Evolutionary conservation across 2,329 filamentous ascomycete species (phyloP).

Genomic region (Rutstroemia sydowiana): DNA sequence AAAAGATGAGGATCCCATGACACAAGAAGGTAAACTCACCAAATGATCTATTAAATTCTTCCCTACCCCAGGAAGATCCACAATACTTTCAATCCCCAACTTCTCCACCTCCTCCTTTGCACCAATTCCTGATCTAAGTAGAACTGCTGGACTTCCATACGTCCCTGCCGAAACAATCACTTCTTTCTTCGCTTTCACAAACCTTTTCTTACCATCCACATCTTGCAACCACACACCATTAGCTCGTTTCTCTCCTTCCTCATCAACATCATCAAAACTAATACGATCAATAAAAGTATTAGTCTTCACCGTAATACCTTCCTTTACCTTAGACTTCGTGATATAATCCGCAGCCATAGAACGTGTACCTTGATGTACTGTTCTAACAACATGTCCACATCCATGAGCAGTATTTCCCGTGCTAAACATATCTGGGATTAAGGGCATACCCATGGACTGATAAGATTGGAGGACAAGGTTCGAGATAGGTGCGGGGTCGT

Average conservation of each 20-base stretch:
- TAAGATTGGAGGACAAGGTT: neutral
- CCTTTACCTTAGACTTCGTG: neutral
- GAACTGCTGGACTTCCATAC: constrained; percentile 44
- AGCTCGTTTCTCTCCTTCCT: neutral
- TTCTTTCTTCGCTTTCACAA: constrained; percentile 29
- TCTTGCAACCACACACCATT: neutral
- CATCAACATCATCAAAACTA: neutral
- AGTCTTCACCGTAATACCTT: neutral
- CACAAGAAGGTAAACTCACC: neutral
- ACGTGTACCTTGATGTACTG: neutral
- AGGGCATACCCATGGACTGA: neutral
- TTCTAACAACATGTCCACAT: neutral
- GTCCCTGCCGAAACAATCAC: constrained; percentile 43
- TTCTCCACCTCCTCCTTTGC: constrained; percentile 35
- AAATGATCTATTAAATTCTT: constrained; percentile 41
- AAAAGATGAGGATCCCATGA: too few relatives aligned
- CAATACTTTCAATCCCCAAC: constrained; percentile 35
- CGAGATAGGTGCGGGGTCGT: neutral
- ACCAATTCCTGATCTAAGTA: constrained; percentile 45
- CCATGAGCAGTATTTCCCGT: constrained; percentile 2
- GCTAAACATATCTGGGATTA: neutral
- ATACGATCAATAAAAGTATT: neutral
- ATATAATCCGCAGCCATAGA: neutral
- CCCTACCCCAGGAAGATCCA: constrained; percentile 43
- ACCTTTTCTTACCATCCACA: constrained; percentile 1